Evolutionary conservation across 192 early-diverging fungal genomes (phyloP).

Genomic region (Kickxella alabastrina): DNA sequence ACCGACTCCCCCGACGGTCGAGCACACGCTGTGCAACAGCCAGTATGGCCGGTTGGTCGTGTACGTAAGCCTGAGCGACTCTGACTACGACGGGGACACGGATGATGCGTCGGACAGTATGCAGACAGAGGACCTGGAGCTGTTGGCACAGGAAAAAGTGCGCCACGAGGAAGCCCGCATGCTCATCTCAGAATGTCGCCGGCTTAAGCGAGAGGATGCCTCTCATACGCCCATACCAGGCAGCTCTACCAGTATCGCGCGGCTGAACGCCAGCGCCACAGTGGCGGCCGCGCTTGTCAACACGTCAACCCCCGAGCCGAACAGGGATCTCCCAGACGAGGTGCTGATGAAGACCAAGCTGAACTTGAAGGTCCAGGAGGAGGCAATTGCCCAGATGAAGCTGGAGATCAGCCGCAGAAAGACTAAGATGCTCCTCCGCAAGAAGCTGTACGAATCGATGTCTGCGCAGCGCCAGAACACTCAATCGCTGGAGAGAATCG

Average conservation of each 20-base stretch:
- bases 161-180: conserved; percentile 6
- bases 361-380: conserved; percentile 22
- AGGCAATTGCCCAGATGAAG: conserved; percentile 33
- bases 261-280: conserved; percentile 1
- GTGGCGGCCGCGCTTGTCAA: neutral
- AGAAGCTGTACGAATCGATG: conserved; percentile 19
- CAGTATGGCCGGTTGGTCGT: conserved; percentile 24
- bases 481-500: neutral
- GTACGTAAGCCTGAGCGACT: conserved; percentile 14
- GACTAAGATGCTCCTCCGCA: conserved; percentile 19
- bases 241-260: neutral
- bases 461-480: neutral
- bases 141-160: neutral
- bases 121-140: neutral
- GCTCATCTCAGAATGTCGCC: conserved; percentile 13
- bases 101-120: neutral
- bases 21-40: conserved; percentile 11
- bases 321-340: neutral
- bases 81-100: conserved; percentile 7
- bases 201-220: conserved; percentile 5
- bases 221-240: neutral
- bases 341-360: conserved; percentile 19
- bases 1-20: neutral
- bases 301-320: neutral
- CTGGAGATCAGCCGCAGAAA: conserved; percentile 35